Conservation (phyloP, 768 basidiomycete species). For the Tulasnella sp. region DNA sequence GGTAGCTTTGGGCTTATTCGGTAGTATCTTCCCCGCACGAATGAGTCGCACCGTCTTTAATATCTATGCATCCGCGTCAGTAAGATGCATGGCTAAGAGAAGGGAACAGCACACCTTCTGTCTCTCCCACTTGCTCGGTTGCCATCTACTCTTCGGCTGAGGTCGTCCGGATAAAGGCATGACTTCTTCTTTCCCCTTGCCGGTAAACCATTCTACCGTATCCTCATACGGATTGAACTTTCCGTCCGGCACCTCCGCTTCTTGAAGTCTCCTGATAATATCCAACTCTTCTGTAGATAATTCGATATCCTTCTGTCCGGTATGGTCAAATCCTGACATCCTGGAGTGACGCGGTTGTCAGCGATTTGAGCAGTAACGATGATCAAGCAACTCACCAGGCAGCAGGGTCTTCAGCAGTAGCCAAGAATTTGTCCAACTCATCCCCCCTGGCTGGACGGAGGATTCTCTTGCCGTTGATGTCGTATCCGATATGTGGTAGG, state of each 20-base stretch:
- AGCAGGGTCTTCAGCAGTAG: conserved; percentile 82
- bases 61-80: conserved; percentile 39
- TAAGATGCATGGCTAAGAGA: neutral
- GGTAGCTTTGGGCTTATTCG: conserved; percentile 71
- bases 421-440: conserved; percentile 91
- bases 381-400: conserved; percentile 49
- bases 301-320: conserved; percentile 70
- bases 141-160: conserved; percentile 92
- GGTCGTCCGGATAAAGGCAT: conserved; percentile 89
- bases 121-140: conserved; percentile 99
- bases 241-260: conserved; percentile 82
- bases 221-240: conserved; percentile 87
- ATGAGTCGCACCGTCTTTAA: conserved; percentile 99
- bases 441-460: conserved; percentile 90
- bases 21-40: conserved; percentile 84
- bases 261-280: conserved; percentile 82
- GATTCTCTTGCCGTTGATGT: conserved; percentile 87
- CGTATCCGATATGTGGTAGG: conserved; percentile 96
- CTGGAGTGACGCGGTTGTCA: conserved; percentile 29
- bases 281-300: conserved; percentile 86
- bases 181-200: conserved; percentile 83
- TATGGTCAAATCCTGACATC: conserved; percentile 89
- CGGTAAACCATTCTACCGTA: conserved; percentile 93
- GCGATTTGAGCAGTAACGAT: neutral
- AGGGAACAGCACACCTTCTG: conserved; percentile 56